A percentile compares a stretch with the other conserved stretches of the same genome.
phyloP scores from a whole-genome alignment of 257 asterid genomes.

The Prunella vulgaris region DNA sequence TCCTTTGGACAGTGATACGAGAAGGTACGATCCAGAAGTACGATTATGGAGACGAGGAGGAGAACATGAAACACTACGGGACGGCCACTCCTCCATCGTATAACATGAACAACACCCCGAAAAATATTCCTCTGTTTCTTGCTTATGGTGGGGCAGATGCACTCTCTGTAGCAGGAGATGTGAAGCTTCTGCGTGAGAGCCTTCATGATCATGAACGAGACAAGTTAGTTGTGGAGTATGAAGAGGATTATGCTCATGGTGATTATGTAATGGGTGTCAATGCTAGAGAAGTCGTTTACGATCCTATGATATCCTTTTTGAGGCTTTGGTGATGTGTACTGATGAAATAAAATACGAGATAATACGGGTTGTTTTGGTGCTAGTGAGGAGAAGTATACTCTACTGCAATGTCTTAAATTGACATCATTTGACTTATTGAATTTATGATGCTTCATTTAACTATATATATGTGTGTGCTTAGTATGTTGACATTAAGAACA shows the following conservation, averaged over 20 bases:
- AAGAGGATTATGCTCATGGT: slow-evolving; percentile 51
- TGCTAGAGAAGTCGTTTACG: slow-evolving; percentile 52
- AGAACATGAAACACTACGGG: slow-evolving; percentile 51
- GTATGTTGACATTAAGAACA: not conserved
- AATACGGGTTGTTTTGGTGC: no score
- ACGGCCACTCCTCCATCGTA: slow-evolving; percentile 51
- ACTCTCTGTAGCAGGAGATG: slow-evolving; percentile 46
- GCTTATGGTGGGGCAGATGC: slow-evolving; percentile 60
- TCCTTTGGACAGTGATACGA: slow-evolving; percentile 25
- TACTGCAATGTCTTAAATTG: not conserved
- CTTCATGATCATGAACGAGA: slow-evolving; percentile 35
- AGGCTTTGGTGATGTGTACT: slow-evolving; percentile 20
- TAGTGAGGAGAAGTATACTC: not conserved
- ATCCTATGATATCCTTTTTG: slow-evolving; percentile 49
- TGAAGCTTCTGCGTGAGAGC: slow-evolving; percentile 29
- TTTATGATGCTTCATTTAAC: no score
- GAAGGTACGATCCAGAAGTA: slow-evolving; percentile 41
- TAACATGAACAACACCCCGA: slow-evolving; percentile 42
- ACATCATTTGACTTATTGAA: not conserved
- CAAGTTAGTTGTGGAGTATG: slow-evolving; percentile 37
- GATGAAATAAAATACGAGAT: not conserved
- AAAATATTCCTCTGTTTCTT: slow-evolving; percentile 47
- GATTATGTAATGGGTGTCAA: slow-evolving; percentile 53
- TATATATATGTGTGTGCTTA: no score
- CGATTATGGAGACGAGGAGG: slow-evolving; percentile 46